Percentiles rank a stretch among this genome's conserved stretches.
These are phyloP conservation scores for Noccaea bulbosa DNA, from an alignment of 345 rosid species.

Conservation along the genomic window DNA sequence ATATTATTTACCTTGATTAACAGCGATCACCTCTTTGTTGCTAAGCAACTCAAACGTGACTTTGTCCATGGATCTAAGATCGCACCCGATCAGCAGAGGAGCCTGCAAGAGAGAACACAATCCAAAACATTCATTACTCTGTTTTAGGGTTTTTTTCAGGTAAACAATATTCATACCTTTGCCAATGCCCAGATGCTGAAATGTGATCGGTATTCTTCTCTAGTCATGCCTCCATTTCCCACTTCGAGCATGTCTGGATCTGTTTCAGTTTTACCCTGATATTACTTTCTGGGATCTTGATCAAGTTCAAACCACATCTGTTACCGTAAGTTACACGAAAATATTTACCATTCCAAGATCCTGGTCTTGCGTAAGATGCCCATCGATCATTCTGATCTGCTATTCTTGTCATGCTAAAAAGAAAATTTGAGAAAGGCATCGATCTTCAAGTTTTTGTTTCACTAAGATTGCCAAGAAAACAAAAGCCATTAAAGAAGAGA, in stretches of 20 bases:
- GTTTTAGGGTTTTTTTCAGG: neutral
- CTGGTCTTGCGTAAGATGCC: slow-evolving; percentile 85
- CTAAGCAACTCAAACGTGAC: slow-evolving; percentile 56
- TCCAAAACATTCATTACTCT: slow-evolving; percentile 10
- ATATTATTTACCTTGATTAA: slow-evolving; percentile 71
- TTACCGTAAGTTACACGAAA: neutral
- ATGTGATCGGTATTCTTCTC: slow-evolving; percentile 77
- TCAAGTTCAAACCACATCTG: neutral
- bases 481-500: neutral
- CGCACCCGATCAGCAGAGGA: slow-evolving; percentile 79
- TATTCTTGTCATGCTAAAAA: slow-evolving; percentile 65
- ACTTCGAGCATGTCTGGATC: slow-evolving; percentile 99
- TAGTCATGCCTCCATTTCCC: slow-evolving; percentile 96
- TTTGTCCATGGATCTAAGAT: slow-evolving; percentile 65
- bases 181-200: slow-evolving; percentile 94
- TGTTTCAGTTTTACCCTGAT: slow-evolving; percentile 40
- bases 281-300: neutral
- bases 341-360: slow-evolving; percentile 84
- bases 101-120: slow-evolving; percentile 51
- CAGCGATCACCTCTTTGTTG: slow-evolving; percentile 78
- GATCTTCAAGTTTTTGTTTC: slow-evolving; percentile 13
- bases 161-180: slow-evolving; percentile 51
- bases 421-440: neutral
- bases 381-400: slow-evolving; percentile 77
- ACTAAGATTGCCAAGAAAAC: neutral